These are phyloP conservation scores for peach (Prunus persica) DNA, from an alignment of 306 rosid species.

Conservation along the genomic window DNA sequence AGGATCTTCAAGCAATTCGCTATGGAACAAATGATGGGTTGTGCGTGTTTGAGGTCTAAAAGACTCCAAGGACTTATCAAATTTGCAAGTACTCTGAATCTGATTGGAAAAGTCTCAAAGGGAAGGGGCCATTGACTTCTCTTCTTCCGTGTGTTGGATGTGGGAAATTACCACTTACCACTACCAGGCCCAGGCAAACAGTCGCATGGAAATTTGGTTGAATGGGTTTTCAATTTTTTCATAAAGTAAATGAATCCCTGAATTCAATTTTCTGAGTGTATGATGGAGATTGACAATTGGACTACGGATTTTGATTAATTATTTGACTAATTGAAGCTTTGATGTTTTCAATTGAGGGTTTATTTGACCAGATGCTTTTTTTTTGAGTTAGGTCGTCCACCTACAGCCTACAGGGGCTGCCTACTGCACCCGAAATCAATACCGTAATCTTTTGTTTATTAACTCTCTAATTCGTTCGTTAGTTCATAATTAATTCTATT, in stretches of 20 bases:
- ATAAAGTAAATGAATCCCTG: neutral
- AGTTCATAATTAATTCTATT: neutral
- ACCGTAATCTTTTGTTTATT: neutral
- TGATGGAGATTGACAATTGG: neutral
- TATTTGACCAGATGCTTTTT: slow-evolving; percentile 15
- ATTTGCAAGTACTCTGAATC: neutral
- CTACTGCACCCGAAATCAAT: slow-evolving; percentile 2
- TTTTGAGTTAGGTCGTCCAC: no score
- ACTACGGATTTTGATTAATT: neutral
- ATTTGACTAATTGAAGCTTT: neutral
- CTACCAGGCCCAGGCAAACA: neutral
- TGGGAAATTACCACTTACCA: neutral
- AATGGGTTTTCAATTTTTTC: no score
- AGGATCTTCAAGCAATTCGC: neutral
- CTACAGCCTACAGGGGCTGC: neutral
- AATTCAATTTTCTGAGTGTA: neutral
- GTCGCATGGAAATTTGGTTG: slow-evolving; percentile 1
- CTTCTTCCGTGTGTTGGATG: neutral
- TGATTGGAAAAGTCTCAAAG: neutral
- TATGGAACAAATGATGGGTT: neutral
- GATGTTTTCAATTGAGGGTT: slow-evolving; percentile 6
- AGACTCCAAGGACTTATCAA: slow-evolving; percentile 7
- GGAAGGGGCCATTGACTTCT: slow-evolving; percentile 28
- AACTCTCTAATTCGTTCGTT: neutral
- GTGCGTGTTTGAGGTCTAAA: neutral